phyloP scores from a whole-genome alignment of 805 yeast species.

The Ogataea paradorogensis region DNA sequence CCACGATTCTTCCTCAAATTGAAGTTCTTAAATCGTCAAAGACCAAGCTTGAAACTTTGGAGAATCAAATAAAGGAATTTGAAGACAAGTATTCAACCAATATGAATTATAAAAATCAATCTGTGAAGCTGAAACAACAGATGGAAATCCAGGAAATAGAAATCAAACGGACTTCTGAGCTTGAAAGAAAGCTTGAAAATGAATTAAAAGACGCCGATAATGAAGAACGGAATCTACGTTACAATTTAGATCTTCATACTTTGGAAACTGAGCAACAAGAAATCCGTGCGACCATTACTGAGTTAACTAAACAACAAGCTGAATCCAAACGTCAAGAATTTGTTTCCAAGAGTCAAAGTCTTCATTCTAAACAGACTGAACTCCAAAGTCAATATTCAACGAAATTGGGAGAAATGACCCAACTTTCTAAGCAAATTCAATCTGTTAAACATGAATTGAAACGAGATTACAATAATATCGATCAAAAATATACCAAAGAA shows the following conservation, averaged over 20 bases:
- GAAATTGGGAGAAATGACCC: conserved; percentile 81
- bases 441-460: conserved; percentile 56
- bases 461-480: conserved; percentile 70
- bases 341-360: conserved; percentile 50
- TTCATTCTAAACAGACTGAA: conserved; percentile 49
- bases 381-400: conserved; percentile 67
- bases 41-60: conserved; percentile 38
- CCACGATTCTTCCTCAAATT: conserved; percentile 16
- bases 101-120: conserved; percentile 16
- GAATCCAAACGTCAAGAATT: conserved; percentile 58
- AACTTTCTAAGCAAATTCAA: conserved; percentile 68
- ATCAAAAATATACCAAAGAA: conserved; percentile 60
- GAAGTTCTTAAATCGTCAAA: conserved; percentile 39
- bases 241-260: conserved; percentile 43
- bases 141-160: conserved; percentile 30
- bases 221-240: conserved; percentile 57
- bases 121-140: conserved; percentile 12
- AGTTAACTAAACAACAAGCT: conserved; percentile 44
- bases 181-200: conserved; percentile 60
- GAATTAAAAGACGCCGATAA: conserved; percentile 51
- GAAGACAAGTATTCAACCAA: conserved; percentile 17
- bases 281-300: conserved; percentile 25
- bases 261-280: conserved; percentile 36
- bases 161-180: conserved; percentile 32
- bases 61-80: conserved; percentile 42